Base-by-base conservation (phyloP, 2,329 filamentous ascomycete species). In the Beauveria asiatica region DNA sequence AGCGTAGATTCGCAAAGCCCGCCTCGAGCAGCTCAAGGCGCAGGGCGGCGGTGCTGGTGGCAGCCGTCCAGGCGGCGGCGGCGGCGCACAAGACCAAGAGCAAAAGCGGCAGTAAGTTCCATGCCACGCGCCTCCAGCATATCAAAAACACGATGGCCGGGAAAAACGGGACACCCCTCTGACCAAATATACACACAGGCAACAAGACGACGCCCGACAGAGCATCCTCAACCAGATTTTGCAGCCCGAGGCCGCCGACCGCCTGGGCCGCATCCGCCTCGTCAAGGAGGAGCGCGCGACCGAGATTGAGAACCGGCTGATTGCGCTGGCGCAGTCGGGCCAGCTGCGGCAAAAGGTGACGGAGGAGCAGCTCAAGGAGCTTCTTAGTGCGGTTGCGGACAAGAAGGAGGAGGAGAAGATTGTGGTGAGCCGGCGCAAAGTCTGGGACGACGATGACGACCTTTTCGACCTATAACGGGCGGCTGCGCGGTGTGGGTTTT, bases 241-340 rank as follows among this genome's bases (percentile, higher is more conserved):
- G 63, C 87, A 92, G 69, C 94, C 94, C 66, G 91, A 93, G 70
- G 94, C 94, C 19, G 89, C 91, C 62, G 94, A 99, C 77, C 89
- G 94, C 16, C 83, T 99, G 1, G 91, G 90, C 61, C 90, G 94
- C 65, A 97, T 99, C 76, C 88, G 93, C 39, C 86, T 99, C 62
- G 94, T 99, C 70, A 97, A 97, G 77, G 91, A 92, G 72, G 87
- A 88, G 67, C 90, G 94, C 69, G 94, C 94, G 41, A 83, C 82
- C 63, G 92, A 97, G 69, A 85, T 99, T 61, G 94, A 99, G 79
- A 92, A 95, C 80, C 78, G 93, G 55, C 83, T 99, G 60, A 92
- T 99, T 74, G 92, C 88, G 85, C 83, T 99, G 61, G 93, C 94
- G 61, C 85, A 92, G 69, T 84, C 87, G 25, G 92, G 93, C 25